Evolutionary conservation across 441 rosid genomes (phyloP).

Genomic region (Adansonia madagascariensis): DNA sequence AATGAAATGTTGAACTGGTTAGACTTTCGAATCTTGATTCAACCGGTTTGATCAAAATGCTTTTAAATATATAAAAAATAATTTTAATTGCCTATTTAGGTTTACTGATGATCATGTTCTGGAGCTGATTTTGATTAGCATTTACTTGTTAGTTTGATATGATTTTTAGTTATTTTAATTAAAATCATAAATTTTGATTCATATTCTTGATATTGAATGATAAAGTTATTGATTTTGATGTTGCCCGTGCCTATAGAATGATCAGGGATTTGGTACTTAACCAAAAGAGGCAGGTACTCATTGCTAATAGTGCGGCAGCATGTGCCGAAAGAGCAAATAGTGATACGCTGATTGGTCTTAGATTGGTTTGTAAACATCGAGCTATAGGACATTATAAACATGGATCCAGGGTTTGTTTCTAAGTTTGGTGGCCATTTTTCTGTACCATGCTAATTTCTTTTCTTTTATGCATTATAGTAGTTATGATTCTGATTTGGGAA

Average conservation of each 20-base stretch:
- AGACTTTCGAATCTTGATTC: too few relatives aligned
- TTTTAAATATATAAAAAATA: too few relatives aligned
- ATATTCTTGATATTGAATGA: conserved; percentile 16
- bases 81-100: conserved; percentile 4
- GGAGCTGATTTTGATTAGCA: background rate
- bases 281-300: conserved; percentile 30
- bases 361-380: conserved; percentile 98
- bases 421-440: background rate
- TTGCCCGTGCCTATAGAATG: conserved; percentile 29
- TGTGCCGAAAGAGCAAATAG: conserved; percentile 95
- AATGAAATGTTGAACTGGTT: too few relatives aligned
- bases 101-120: conserved; percentile 20
- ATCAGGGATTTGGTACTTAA: conserved; percentile 25
- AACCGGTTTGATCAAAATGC: too few relatives aligned
- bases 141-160: conserved; percentile 28
- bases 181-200: background rate
- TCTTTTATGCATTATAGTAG: conserved; percentile 13
- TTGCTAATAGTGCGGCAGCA: conserved; percentile 73
- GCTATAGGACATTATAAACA: conserved; percentile 84
- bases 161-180: conserved; percentile 18
- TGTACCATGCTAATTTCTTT: background rate
- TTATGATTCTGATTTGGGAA: background rate
- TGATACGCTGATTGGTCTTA: conserved; percentile 81
- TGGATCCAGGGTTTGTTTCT: conserved; percentile 66
- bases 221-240: conserved; percentile 24